Evolutionary conservation across 768 basidiomycete species (phyloP), one percentile per base, ranked within the genome.

Genomic region (Hypsizygus marmoreus): DNA sequence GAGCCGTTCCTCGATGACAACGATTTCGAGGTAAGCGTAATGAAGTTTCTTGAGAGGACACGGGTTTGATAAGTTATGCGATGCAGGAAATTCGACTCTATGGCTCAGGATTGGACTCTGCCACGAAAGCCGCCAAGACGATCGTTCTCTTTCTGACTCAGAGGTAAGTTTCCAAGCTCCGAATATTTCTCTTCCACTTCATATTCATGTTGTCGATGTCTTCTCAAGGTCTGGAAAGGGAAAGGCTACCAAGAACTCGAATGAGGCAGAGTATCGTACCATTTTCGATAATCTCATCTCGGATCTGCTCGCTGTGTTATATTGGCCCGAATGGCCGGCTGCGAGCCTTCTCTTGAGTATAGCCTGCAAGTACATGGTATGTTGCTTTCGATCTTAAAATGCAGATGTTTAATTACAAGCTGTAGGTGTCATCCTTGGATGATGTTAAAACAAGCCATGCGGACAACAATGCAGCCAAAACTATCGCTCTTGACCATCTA

Each of bases 301-400:
- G 2, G 97, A 99, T 60, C 72, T 97, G 17, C 75, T 98, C 17
- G 78, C 80, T 7, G 93, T 97, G 14, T 71, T 97, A 5, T 94
- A 88, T 62, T 91, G 91, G 82, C 95, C 97, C 0, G 97, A 99
- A 66, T 99, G 95, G 94, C 97, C 97, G 5, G 95, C 91, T 8
- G 91, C 97, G 2, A 78, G 84, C 32, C 66, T 97, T 13, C 73
- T 97, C 29, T 68, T 98, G 28, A 81, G 77, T 33, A 86, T 97
- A 36, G 81, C 86, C 6, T 88, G 84, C 52, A 88, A 85, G 61
- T 86, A 84, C 54, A 91, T 98, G 91, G 95, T 92, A 48, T 8
- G 76, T 54, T 4, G 17, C 49, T 4, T 20, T 24, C 41, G 13
- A 32, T 38, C 30, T 26, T 8, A 20, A 25, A 8, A 4, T 24